Conservation (phyloP, 2,329 filamentous ascomycete species). For the Cryphonectria parasitica region DNA sequence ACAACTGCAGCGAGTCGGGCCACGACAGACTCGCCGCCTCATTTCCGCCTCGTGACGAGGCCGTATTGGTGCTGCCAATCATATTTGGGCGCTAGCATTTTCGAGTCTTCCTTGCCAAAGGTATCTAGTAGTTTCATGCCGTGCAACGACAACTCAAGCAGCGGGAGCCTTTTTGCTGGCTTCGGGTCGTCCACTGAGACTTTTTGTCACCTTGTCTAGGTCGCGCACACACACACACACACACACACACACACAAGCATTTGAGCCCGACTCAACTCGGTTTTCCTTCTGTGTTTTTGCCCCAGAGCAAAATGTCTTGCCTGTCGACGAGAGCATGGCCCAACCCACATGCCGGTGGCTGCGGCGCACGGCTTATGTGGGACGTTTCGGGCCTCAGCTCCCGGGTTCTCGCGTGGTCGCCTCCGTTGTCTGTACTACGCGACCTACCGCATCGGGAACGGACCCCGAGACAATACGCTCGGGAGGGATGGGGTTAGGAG, state of each 20-base stretch:
- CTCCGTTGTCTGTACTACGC: neutral
- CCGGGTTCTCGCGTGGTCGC: slow-evolving; percentile 1
- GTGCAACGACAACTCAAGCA: neutral
- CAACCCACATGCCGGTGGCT: neutral
- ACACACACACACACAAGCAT: neutral
- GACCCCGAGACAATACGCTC: slow-evolving; percentile 9
- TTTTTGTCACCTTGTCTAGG: neutral
- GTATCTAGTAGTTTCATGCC: neutral
- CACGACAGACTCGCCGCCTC: neutral
- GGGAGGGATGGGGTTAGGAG: neutral
- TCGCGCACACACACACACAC: neutral
- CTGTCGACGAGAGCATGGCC: neutral
- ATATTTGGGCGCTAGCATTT: neutral
- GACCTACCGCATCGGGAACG: slow-evolving; percentile 7
- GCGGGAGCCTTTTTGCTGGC: neutral
- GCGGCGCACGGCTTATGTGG: neutral
- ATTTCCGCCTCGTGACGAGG: neutral
- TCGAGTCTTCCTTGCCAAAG: neutral
- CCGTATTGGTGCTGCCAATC: neutral
- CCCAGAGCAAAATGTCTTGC: neutral
- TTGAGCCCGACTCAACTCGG: neutral
- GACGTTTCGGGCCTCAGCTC: neutral
- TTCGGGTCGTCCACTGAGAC: neutral
- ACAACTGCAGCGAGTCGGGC: neutral
- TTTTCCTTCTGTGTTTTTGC: neutral